phyloP scores from a whole-genome alignment of 768 basidiomycete genomes.

The Boletus rubropictus region DNA sequence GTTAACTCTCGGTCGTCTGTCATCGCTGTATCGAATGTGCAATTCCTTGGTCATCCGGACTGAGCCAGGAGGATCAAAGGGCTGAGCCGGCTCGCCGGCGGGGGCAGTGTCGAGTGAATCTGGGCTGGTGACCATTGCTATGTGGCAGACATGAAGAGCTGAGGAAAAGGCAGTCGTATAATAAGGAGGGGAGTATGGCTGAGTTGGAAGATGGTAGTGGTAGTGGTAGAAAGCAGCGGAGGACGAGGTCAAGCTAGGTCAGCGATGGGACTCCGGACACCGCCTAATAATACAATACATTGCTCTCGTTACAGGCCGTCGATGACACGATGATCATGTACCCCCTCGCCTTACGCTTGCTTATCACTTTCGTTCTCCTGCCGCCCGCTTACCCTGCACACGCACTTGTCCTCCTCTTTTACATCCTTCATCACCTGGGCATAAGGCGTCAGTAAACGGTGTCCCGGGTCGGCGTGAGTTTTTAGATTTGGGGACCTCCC shows the following conservation, averaged over 20 bases:
- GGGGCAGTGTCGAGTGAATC: constrained; percentile 23
- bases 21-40: constrained; percentile 36
- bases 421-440: constrained; percentile 45
- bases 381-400: constrained; percentile 25
- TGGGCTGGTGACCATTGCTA: constrained; percentile 22
- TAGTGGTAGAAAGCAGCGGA: constrained; percentile 20
- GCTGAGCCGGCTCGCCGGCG: constrained; percentile 34
- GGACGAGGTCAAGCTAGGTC: constrained; percentile 14
- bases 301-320: constrained; percentile 5
- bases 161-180: constrained; percentile 5
- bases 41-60: constrained; percentile 48
- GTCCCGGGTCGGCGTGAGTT: constrained; percentile 21
- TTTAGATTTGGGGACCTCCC: constrained; percentile 21
- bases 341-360: constrained; percentile 7
- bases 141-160: constrained; percentile 25
- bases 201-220: constrained; percentile 25
- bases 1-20: constrained; percentile 59
- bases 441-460: constrained; percentile 23
- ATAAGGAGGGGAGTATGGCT: constrained; percentile 15
- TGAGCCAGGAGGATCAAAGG: constrained; percentile 37
- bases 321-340: constrained; percentile 9
- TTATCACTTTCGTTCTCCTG: constrained; percentile 10
- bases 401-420: constrained; percentile 46
- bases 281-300: constrained; percentile 18
- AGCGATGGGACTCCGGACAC: constrained; percentile 27